Conservation (phyloP, 1,284 basidiomycete species). For the Ceratobasidium sp. region DNA sequence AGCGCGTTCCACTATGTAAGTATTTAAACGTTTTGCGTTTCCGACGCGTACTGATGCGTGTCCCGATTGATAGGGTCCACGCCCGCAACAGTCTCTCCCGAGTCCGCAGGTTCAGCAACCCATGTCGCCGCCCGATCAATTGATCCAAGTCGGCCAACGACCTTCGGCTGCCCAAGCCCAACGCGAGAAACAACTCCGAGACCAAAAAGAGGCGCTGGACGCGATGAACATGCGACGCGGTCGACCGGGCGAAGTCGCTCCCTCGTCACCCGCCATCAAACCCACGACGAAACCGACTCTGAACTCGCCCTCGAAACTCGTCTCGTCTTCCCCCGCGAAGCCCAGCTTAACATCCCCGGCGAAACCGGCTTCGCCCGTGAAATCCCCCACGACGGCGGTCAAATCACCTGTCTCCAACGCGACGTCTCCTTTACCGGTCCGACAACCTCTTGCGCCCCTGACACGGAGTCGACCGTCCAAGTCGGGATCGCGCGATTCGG, state of each 20-base stretch:
- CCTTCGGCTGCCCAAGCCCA: not conserved
- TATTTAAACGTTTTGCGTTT: constrained; percentile 46
- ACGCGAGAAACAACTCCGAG: constrained; percentile 16
- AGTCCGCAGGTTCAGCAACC: constrained; percentile 30
- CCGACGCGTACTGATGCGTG: not conserved
- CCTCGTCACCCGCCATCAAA: not conserved
- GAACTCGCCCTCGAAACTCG: not conserved
- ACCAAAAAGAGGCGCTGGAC: constrained; percentile 36
- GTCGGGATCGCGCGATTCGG: constrained; percentile 30
- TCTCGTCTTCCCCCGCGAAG: not conserved
- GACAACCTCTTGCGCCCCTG: constrained; percentile 30
- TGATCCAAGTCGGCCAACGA: constrained; percentile 27
- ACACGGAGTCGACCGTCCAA: constrained; percentile 28
- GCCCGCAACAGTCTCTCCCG: constrained; percentile 7
- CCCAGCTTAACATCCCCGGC: not conserved
- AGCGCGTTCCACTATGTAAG: constrained; percentile 75
- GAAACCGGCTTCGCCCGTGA: not conserved
- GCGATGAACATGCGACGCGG: constrained; percentile 33
- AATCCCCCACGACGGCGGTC: not conserved
- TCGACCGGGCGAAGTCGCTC: not conserved
- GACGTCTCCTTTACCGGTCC: not conserved
- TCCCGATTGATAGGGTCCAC: not conserved
- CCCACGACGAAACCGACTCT: not conserved
- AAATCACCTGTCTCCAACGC: not conserved
- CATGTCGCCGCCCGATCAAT: constrained; percentile 28